These are phyloP conservation scores for Phytophthora rubi DNA, from an alignment of 352 stramenopile genomes.

Conservation along the genomic window DNA sequence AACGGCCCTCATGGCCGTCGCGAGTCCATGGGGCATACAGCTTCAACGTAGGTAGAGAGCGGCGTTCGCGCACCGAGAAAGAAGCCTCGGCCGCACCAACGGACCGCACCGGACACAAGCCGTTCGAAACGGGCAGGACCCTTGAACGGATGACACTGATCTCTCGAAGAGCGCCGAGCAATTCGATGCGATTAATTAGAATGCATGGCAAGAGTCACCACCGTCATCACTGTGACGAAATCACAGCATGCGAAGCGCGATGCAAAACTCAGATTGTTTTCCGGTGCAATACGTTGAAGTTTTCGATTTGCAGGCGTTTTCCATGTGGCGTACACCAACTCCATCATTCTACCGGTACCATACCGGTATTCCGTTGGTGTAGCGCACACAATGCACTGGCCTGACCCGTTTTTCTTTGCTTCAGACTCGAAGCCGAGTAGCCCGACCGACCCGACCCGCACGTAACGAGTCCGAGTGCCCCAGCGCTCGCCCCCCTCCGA, in stretches of 20 bases:
- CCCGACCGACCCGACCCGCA: not conserved
- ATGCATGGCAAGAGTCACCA: no score
- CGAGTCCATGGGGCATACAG: not conserved
- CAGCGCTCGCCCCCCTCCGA: conserved; percentile 1
- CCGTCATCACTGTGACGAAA: no score
- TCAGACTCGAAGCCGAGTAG: conserved; percentile 6
- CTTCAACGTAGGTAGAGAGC: not conserved
- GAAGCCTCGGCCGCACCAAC: not conserved
- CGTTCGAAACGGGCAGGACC: not conserved
- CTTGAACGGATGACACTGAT: not conserved
- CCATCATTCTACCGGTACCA: not conserved
- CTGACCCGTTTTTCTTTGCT: conserved; percentile 14
- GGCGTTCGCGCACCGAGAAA: not conserved
- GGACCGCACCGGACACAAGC: not conserved
- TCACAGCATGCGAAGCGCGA: not conserved
- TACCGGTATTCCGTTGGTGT: not conserved
- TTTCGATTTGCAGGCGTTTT: not conserved
- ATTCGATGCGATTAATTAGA: not conserved
- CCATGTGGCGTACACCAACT: not conserved
- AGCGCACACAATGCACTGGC: not conserved
- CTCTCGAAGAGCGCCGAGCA: conserved; percentile 1
- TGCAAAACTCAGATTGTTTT: not conserved
- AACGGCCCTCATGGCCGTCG: not conserved
- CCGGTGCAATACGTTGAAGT: not conserved
- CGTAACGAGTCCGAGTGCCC: not conserved